phyloP scores from a whole-genome alignment of 805 yeast species.

The Maudiozyma turicensis region DNA sequence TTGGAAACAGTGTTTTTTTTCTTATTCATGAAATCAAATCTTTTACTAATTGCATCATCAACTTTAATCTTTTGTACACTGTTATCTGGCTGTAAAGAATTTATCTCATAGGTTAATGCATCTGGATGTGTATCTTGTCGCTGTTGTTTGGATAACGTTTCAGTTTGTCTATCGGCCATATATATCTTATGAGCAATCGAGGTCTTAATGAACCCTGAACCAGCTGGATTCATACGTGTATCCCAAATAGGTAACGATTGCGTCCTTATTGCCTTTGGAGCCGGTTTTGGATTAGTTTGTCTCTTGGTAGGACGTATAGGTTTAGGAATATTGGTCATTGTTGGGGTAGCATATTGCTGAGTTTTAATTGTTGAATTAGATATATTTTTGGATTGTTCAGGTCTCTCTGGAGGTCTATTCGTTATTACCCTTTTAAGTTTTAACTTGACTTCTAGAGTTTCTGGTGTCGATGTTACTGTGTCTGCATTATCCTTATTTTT shows the following conservation, averaged over 20 bases:
- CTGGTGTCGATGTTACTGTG: slow-evolving; percentile 5
- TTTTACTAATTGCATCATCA: slow-evolving; percentile 26
- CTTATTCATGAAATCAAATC: slow-evolving; percentile 28
- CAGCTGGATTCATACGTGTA: slow-evolving; percentile 7
- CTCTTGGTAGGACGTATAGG: slow-evolving; percentile 11
- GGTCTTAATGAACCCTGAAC: slow-evolving; percentile 14
- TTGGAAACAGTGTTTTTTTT: slow-evolving; percentile 7
- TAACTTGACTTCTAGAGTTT: slow-evolving; percentile 28
- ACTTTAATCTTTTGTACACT: slow-evolving; percentile 16
- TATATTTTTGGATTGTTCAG: neutral
- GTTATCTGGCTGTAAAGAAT: slow-evolving; percentile 21
- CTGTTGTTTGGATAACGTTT: slow-evolving; percentile 7
- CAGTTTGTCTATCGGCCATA: slow-evolving; percentile 26
- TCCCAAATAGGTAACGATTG: slow-evolving; percentile 36
- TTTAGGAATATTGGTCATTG: neutral
- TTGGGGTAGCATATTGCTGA: neutral
- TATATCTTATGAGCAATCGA: slow-evolving; percentile 29
- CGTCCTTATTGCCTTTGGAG: slow-evolving; percentile 39
- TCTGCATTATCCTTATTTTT: slow-evolving; percentile 6
- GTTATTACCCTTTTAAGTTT: slow-evolving; percentile 23
- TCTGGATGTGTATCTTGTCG: neutral
- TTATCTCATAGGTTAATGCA: slow-evolving; percentile 14
- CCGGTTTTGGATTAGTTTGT: slow-evolving; percentile 35
- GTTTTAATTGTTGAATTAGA: neutral
- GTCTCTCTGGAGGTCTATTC: neutral